A percentile compares a stretch with the other conserved stretches of the same genome.
These are phyloP conservation scores for Jamesozyma spencerorum DNA, from an alignment of 805 yeast genomes.

Conservation along the genomic window DNA sequence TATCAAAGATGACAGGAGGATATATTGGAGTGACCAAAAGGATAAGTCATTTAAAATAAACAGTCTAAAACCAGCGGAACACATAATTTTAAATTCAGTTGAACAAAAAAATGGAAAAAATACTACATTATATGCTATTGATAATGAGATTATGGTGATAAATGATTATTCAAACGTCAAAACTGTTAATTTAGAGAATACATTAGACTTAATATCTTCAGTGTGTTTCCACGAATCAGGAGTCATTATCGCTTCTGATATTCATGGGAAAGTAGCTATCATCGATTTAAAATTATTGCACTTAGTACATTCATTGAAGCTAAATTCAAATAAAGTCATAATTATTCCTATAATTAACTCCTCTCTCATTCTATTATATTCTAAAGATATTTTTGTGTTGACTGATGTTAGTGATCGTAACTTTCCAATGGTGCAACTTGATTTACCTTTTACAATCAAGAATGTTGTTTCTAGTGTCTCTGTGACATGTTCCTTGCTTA, in stretches of 20 bases:
- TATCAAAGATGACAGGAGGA: not conserved
- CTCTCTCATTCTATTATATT: constrained; percentile 1
- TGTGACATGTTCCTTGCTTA: too few relatives aligned
- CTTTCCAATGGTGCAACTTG: not conserved
- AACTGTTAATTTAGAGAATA: not conserved
- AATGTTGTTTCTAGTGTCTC: not conserved
- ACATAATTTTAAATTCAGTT: not conserved
- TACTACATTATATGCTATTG: constrained; percentile 7
- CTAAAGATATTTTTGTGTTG: not conserved
- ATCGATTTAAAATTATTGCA: constrained; percentile 6
- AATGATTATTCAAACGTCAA: not conserved
- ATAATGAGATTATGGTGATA: constrained; percentile 6
- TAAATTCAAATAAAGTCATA: constrained; percentile 7
- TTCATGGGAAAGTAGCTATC: constrained; percentile 12
- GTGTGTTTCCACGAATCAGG: constrained; percentile 1
- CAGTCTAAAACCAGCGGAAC: too few relatives aligned
- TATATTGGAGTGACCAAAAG: not conserved
- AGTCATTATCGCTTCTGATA: constrained; percentile 11
- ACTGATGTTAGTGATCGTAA: not conserved
- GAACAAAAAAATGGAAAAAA: constrained; percentile 2
- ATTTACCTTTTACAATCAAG: not conserved
- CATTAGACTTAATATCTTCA: not conserved
- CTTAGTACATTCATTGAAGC: constrained; percentile 2
- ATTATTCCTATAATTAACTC: constrained; percentile 5
- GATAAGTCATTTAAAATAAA: too few relatives aligned